A percentile compares a stretch with the other conserved stretches of the same genome.
Evolutionary conservation across 257 asterid species (phyloP).

Genomic region (Przewalskia tangutica): DNA sequence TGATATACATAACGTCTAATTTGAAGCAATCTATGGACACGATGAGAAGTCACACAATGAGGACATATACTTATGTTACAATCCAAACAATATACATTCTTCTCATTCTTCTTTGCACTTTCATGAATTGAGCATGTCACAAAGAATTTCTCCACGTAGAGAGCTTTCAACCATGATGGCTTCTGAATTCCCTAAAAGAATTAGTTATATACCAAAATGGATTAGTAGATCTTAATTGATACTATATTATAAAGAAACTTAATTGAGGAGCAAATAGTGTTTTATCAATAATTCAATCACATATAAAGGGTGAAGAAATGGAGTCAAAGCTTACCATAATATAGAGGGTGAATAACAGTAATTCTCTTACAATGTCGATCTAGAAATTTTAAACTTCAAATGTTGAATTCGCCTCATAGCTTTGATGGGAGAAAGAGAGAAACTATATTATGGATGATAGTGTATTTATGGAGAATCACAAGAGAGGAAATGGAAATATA

Average conservation of each 20-base stretch:
- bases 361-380: background rate
- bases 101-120: conserved; percentile 76
- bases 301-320: background rate
- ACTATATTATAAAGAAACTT: background rate
- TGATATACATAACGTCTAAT: conserved; percentile 88
- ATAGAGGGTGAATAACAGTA: background rate
- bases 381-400: background rate
- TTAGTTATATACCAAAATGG: background rate
- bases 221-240: background rate
- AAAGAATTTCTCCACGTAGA: conserved; percentile 58
- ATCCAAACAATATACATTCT: conserved; percentile 75
- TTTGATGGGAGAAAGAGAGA: conserved; percentile 27
- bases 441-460: conserved; percentile 20
- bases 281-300: background rate
- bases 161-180: conserved; percentile 85
- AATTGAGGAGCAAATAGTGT: background rate
- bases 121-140: conserved; percentile 68
- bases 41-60: conserved; percentile 69
- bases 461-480: conserved; percentile 39
- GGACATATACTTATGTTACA: conserved; percentile 91
- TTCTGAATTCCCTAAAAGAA: conserved; percentile 36
- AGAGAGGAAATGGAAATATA: background rate
- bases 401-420: background rate
- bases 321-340: background rate
- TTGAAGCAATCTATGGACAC: conserved; percentile 81